These are phyloP conservation scores for Trypanosoma rangeli DNA, from an alignment of 208 protist genomes.

Conservation along the genomic window DNA sequence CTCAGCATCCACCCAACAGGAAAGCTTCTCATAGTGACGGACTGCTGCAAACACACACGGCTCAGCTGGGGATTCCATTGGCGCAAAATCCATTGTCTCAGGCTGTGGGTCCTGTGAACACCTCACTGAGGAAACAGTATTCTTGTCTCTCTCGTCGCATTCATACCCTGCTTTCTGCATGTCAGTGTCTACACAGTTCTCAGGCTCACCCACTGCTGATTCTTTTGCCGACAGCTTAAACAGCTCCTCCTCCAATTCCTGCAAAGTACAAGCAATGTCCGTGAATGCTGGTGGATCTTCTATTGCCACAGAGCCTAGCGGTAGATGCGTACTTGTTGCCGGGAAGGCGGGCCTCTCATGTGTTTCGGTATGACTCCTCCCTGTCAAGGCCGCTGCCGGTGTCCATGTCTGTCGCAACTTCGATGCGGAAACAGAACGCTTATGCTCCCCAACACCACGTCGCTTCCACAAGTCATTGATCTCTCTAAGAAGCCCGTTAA, in stretches of 20 bases:
- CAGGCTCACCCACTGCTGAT: not conserved
- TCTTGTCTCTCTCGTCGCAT: not conserved
- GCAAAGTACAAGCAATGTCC: slow-evolving; percentile 72
- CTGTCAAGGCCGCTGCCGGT: not conserved
- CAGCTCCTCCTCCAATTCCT: slow-evolving; percentile 75
- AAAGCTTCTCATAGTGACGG: not conserved
- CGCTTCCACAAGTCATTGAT: slow-evolving; percentile 32
- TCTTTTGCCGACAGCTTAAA: slow-evolving; percentile 33
- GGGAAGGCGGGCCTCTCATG: slow-evolving; percentile 1
- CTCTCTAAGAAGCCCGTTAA: slow-evolving; percentile 33
- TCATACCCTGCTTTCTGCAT: not conserved
- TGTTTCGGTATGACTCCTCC: slow-evolving; percentile 8
- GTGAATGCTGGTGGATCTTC: slow-evolving; percentile 6
- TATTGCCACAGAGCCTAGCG: not conserved
- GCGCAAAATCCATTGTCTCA: not conserved
- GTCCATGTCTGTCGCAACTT: slow-evolving; percentile 3
- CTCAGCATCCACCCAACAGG: slow-evolving; percentile 13
- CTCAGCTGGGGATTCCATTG: not conserved
- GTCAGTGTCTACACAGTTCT: not conserved
- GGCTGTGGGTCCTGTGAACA: not conserved
- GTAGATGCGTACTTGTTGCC: not conserved
- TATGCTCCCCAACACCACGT: slow-evolving; percentile 20
- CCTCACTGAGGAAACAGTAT: not conserved
- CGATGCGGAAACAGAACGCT: slow-evolving; percentile 19
- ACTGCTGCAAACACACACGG: not conserved